Percentiles rank a stretch among this genome's conserved stretches.
These are phyloP conservation scores for Lachnellula subtilissima DNA, from an alignment of 2,329 filamentous ascomycete species.

Conservation along the genomic window DNA sequence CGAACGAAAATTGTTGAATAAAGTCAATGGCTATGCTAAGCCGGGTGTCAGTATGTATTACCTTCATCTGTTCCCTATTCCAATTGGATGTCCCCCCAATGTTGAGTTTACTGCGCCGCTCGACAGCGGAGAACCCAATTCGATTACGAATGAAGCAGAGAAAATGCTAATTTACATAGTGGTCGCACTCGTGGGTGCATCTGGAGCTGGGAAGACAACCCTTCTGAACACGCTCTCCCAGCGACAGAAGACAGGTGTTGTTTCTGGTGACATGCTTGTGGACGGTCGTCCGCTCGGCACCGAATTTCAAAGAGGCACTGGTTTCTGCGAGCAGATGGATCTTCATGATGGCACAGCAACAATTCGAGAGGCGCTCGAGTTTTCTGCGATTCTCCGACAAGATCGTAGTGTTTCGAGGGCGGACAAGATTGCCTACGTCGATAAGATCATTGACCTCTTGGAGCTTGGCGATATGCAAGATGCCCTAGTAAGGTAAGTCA, in stretches of 20 bases:
- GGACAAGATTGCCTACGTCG: constrained; percentile 63
- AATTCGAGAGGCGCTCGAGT: constrained; percentile 63
- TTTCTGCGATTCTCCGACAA: constrained; percentile 62
- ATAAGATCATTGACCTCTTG: constrained; percentile 60
- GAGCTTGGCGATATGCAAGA: constrained; percentile 63
- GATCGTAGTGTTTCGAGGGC: constrained; percentile 46
- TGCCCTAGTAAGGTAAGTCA: constrained; percentile 52
- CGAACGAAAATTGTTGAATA: constrained; percentile 57
- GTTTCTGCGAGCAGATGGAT: constrained; percentile 70
- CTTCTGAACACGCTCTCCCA: constrained; percentile 72
- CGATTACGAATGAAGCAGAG: no score
- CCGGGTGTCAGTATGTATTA: constrained; percentile 50
- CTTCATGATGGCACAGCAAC: constrained; percentile 64
- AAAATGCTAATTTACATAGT: constrained; percentile 37
- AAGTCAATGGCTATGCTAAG: constrained; percentile 72
- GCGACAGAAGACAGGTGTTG: constrained; percentile 59
- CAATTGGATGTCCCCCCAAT: neutral
- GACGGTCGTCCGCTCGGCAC: constrained; percentile 57
- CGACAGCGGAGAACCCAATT: no score
- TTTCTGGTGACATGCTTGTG: constrained; percentile 64
- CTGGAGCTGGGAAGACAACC: constrained; percentile 79
- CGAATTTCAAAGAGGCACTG: constrained; percentile 64
- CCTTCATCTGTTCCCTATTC: neutral
- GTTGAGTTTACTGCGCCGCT: no score
- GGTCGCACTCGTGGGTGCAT: constrained; percentile 77